phyloP scores from a whole-genome alignment of 2,329 filamentous ascomycete genomes.

The Fusarium sp. region DNA sequence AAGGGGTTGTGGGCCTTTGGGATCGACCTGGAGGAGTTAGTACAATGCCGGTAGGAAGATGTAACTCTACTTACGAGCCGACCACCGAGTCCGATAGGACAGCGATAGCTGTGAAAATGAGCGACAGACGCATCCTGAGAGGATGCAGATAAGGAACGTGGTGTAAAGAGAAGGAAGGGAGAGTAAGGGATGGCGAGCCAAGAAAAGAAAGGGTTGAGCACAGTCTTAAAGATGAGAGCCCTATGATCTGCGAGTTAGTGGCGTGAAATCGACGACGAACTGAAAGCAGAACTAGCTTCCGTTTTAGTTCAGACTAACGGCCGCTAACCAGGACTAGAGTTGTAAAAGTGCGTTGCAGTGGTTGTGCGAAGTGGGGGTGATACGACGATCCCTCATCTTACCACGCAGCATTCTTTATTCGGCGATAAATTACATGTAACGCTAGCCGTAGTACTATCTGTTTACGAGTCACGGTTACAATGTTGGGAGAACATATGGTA shows the following conservation, averaged over 20 bases:
- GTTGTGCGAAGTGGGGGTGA: not conserved
- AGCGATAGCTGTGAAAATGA: not conserved
- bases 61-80: not conserved
- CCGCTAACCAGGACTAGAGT: not conserved
- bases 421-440: not conserved
- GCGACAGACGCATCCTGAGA: not conserved
- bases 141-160: not conserved
- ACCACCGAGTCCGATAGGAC: not conserved
- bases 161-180: not conserved
- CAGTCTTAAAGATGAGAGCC: not conserved
- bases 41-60: not conserved
- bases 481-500: not conserved
- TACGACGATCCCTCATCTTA: not conserved
- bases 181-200: not conserved
- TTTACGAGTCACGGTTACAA: not conserved
- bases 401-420: not conserved
- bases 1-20: constrained; percentile 19
- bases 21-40: not conserved
- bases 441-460: not conserved
- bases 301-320: not conserved
- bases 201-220: not conserved
- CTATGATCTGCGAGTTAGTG: not conserved
- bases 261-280: not conserved
- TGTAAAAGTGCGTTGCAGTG: not conserved
- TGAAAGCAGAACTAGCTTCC: not conserved